These are phyloP conservation scores for Vigna radiata DNA, from an alignment of 306 rosid species.

Conservation along the genomic window DNA sequence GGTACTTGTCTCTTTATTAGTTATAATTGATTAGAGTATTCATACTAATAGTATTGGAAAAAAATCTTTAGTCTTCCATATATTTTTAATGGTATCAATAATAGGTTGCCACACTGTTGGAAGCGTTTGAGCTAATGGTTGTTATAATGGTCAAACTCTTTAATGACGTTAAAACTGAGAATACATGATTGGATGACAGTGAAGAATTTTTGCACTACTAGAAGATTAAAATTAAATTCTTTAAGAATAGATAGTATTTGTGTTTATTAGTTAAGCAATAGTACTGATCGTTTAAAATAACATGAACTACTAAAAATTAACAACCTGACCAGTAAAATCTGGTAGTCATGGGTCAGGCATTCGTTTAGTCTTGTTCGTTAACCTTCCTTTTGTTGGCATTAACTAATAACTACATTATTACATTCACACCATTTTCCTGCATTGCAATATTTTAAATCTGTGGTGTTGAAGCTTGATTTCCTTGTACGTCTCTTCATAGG, in stretches of 20 bases:
- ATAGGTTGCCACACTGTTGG: too few relatives aligned
- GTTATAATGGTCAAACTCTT: slow-evolving; percentile 27
- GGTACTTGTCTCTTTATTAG: slow-evolving; percentile 57
- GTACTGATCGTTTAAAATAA: slow-evolving; percentile 31
- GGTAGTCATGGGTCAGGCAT: slow-evolving; percentile 7
- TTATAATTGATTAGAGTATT: slow-evolving; percentile 16
- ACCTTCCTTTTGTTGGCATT: too few relatives aligned
- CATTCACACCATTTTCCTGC: not conserved
- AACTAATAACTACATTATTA: not conserved
- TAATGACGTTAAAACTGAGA: slow-evolving; percentile 5
- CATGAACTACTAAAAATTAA: not conserved
- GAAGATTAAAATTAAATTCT: slow-evolving; percentile 18
- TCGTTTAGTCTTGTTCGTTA: slow-evolving; percentile 1
- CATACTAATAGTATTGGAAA: not conserved
- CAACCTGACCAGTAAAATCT: slow-evolving; percentile 6
- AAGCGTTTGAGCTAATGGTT: not conserved
- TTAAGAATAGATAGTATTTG: not conserved
- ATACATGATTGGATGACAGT: not conserved
- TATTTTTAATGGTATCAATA: not conserved
- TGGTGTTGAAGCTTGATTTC: slow-evolving; percentile 21
- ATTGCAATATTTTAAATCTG: slow-evolving; percentile 22
- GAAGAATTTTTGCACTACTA: not conserved
- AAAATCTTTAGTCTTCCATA: not conserved
- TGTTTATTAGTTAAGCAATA: not conserved
- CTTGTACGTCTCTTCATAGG: not conserved